A percentile compares a stretch with the other conserved stretches of the same genome.
phyloP scores from a whole-genome alignment of 106 monocot species.

The Apostasia shenzhenica region DNA sequence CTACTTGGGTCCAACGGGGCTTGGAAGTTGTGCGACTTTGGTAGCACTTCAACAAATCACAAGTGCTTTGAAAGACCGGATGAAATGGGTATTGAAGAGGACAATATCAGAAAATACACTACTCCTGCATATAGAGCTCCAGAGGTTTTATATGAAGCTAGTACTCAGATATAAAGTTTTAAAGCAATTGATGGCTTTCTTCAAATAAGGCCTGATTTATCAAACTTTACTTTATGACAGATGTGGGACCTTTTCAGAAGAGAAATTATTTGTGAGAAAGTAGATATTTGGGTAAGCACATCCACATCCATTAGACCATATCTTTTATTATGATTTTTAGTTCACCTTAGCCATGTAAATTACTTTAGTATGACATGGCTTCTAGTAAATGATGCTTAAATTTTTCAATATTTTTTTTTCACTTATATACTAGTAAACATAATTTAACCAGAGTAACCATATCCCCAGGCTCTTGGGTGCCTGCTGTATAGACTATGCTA shows the following conservation, averaged over 20 bases:
- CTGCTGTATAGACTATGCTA: constrained; percentile 91
- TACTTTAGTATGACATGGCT: background rate
- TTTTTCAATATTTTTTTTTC: no score
- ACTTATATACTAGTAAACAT: no score
- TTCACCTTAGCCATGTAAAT: background rate
- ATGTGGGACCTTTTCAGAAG: constrained; percentile 98
- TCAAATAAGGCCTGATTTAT: constrained; percentile 1
- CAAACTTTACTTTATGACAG: constrained; percentile 34
- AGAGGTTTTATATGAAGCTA: constrained; percentile 46
- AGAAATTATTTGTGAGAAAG: constrained; percentile 97
- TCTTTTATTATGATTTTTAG: background rate
- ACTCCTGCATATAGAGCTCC: constrained; percentile 99
- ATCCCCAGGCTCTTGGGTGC: constrained; percentile 79
- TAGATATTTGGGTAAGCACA: constrained; percentile 91
- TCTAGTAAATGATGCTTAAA: no score
- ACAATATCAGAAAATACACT: constrained; percentile 94
- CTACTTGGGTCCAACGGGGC: constrained; percentile 76
- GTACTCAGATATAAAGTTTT: constrained; percentile 1
- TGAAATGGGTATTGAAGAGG: constrained; percentile 99
- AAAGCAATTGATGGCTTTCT: background rate
- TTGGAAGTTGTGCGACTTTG: constrained; percentile 99
- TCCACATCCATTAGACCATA: background rate
- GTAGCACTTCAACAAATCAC: constrained; percentile 93
- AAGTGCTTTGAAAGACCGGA: constrained; percentile 86
- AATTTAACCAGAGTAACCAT: background rate